phyloP scores from a whole-genome alignment of 148 eudicot species.

The Persicaria tinctoria region DNA sequence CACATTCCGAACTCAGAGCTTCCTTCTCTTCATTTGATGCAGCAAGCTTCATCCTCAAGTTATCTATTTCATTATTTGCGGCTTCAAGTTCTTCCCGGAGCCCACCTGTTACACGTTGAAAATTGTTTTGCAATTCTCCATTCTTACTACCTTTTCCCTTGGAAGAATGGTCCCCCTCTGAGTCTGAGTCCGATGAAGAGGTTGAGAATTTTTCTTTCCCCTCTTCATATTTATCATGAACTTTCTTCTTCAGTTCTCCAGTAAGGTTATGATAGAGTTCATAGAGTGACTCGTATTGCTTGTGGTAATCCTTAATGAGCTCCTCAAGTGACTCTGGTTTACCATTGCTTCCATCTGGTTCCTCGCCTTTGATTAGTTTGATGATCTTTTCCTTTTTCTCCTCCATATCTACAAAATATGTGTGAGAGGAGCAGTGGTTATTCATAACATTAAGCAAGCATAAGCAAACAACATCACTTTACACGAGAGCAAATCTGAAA shows the following conservation, averaged over 20 bases:
- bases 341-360: conserved; percentile 23
- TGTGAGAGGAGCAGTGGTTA: not conserved
- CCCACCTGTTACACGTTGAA: conserved; percentile 7
- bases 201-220: conserved; percentile 24
- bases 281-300: conserved; percentile 65
- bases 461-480: not conserved
- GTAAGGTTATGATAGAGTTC: conserved; percentile 74
- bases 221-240: conserved; percentile 27
- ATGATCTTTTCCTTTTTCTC: conserved; percentile 54
- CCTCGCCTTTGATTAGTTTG: conserved; percentile 36
- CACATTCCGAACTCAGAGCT: too few relatives aligned
- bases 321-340: conserved; percentile 19
- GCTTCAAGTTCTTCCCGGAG: conserved; percentile 49
- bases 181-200: conserved; percentile 56
- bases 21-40: not conserved
- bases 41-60: conserved; percentile 39
- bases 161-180: conserved; percentile 42
- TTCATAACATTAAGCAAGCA: not conserved
- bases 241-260: conserved; percentile 59
- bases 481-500: not conserved
- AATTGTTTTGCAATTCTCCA: conserved; percentile 1
- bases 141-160: conserved; percentile 36
- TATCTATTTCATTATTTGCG: conserved; percentile 37
- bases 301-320: conserved; percentile 62
- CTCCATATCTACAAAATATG: conserved; percentile 48